phyloP scores from a whole-genome alignment of 208 protist genomes.

The Leishmania aethiopica region DNA sequence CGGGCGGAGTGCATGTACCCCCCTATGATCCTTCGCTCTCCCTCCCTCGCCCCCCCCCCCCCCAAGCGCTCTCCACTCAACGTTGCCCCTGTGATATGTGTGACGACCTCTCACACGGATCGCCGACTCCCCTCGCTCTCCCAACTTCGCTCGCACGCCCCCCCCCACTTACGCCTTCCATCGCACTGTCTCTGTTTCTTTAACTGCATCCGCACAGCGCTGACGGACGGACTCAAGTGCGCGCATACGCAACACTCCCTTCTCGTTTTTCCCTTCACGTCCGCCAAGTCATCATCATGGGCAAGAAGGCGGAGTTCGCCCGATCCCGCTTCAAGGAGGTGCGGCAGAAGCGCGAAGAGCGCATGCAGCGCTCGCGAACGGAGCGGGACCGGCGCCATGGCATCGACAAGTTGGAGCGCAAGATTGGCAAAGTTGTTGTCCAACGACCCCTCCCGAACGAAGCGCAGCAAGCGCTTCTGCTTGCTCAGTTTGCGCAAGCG shows the following conservation, averaged over 20 bases:
- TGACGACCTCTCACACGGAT: background rate
- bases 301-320: conserved; percentile 63
- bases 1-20: background rate
- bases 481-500: conserved; percentile 74
- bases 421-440: conserved; percentile 55
- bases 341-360: conserved; percentile 58
- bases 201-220: background rate
- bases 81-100: background rate
- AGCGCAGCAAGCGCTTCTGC: conserved; percentile 56
- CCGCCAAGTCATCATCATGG: conserved; percentile 41
- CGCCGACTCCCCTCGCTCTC: background rate
- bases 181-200: background rate
- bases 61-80: background rate
- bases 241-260: background rate
- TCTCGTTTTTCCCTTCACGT: background rate
- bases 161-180: background rate
- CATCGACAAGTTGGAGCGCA: conserved; percentile 46
- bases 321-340: conserved; percentile 60
- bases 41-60: background rate
- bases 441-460: conserved; percentile 41
- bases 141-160: too few relatives aligned
- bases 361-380: conserved; percentile 49
- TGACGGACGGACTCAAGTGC: conserved; percentile 3
- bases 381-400: conserved; percentile 70
- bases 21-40: background rate